These are phyloP conservation scores for Thuidium tamariscinum DNA, from an alignment of 225 moss, liverwort and hornwort species.

Conservation along the genomic window DNA sequence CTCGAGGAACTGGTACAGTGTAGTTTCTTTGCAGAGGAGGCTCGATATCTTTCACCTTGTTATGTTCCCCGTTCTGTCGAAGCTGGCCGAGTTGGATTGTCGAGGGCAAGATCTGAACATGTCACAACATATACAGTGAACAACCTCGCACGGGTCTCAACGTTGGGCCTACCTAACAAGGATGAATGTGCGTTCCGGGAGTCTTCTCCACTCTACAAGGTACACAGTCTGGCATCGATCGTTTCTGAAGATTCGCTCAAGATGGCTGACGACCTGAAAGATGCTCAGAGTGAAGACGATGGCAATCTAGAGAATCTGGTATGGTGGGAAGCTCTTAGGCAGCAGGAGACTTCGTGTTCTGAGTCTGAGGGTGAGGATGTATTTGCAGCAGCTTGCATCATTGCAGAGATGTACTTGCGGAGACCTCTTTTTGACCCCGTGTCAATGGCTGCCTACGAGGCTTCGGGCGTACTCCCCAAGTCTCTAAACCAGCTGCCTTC, in stretches of 20 bases:
- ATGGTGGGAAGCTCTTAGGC: constrained; percentile 17
- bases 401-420: constrained; percentile 63
- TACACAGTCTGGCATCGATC: background rate
- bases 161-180: constrained; percentile 11
- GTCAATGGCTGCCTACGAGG: constrained; percentile 37
- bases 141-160: background rate
- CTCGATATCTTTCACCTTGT: constrained; percentile 56
- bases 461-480: constrained; percentile 39
- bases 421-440: constrained; percentile 55
- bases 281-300: constrained; percentile 13
- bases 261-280: constrained; percentile 31
- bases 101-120: background rate
- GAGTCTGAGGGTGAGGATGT: constrained; percentile 49
- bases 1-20: constrained; percentile 48
- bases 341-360: constrained; percentile 1
- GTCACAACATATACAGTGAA: background rate
- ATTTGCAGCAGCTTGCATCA: constrained; percentile 54
- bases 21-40: constrained; percentile 48
- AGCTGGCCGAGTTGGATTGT: background rate
- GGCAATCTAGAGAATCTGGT: constrained; percentile 21
- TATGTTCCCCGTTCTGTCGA: constrained; percentile 21
- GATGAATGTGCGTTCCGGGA: constrained; percentile 3
- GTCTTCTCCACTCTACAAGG: constrained; percentile 10
- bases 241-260: constrained; percentile 6
- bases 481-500: constrained; percentile 45